phyloP scores from a whole-genome alignment of 257 asterid genomes.

The Cruciata laevipes region DNA sequence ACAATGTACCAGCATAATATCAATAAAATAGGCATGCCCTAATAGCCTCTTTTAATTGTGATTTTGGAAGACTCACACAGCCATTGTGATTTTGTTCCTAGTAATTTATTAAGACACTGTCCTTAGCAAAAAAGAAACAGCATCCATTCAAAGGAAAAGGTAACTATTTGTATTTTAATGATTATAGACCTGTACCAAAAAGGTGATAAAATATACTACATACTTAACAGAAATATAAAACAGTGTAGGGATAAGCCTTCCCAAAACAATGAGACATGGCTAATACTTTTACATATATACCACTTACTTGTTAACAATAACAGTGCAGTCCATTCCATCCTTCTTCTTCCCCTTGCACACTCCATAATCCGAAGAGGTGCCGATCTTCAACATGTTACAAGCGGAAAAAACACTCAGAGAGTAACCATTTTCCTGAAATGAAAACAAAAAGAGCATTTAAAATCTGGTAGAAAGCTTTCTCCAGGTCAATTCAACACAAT shows the following conservation, averaged over 20 bases:
- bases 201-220: background rate
- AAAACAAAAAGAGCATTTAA: background rate
- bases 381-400: slow-evolving; percentile 67
- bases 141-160: background rate
- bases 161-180: background rate
- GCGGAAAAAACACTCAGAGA: slow-evolving; percentile 68
- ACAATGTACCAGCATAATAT: background rate
- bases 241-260: background rate
- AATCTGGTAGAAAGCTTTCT: background rate
- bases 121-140: background rate
- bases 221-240: background rate
- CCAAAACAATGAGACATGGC: background rate
- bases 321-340: slow-evolving; percentile 60
- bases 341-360: slow-evolving; percentile 72
- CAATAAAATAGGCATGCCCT: background rate
- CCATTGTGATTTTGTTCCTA: background rate
- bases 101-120: background rate
- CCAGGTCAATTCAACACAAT: background rate
- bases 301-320: slow-evolving; percentile 58
- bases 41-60: too few species aligned
- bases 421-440: slow-evolving; percentile 69
- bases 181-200: background rate
- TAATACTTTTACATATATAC: background rate
- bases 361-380: slow-evolving; percentile 73
- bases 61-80: background rate